Evolutionary conservation across 257 asterid genomes (phyloP).

Genomic region (Plantago ovata): DNA sequence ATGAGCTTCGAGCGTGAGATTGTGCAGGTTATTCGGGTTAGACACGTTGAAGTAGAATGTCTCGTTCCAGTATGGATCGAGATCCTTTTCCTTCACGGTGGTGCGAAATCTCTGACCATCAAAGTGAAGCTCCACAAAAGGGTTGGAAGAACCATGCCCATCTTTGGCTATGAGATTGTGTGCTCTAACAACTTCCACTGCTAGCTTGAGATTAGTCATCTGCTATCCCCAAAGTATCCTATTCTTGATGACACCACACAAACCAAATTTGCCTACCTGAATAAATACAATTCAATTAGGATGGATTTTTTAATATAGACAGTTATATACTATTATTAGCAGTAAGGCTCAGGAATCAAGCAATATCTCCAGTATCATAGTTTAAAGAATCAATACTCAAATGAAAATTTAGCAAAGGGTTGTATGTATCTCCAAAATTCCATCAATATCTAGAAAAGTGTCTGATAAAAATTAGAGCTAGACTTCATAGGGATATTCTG

Average conservation of each 20-base stretch:
- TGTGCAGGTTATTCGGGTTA: slow-evolving; percentile 48
- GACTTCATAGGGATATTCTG: neutral
- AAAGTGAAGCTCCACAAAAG: slow-evolving; percentile 75
- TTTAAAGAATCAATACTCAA: no score
- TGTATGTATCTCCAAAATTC: no score
- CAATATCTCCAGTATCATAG: neutral
- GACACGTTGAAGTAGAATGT: slow-evolving; percentile 69
- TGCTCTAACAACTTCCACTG: slow-evolving; percentile 81
- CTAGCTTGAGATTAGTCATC: slow-evolving; percentile 84
- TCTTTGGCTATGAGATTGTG: slow-evolving; percentile 80
- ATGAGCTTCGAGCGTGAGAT: slow-evolving; percentile 65
- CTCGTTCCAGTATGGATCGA: slow-evolving; percentile 78
- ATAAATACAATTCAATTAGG: slow-evolving; percentile 1
- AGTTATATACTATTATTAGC: no score
- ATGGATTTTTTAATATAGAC: neutral
- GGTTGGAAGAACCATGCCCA: slow-evolving; percentile 70
- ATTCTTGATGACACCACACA: neutral
- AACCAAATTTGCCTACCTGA: slow-evolving; percentile 9
- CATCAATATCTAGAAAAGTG: neutral
- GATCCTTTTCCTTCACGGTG: slow-evolving; percentile 72
- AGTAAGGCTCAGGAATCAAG: no score
- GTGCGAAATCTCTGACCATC: slow-evolving; percentile 82
- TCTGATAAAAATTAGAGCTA: neutral
- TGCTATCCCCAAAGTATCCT: slow-evolving; percentile 4
- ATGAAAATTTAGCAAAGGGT: no score